Base-by-base conservation (phyloP, 192 early-diverging fungal genomes). In the Linnemannia schmuckeri region DNA sequence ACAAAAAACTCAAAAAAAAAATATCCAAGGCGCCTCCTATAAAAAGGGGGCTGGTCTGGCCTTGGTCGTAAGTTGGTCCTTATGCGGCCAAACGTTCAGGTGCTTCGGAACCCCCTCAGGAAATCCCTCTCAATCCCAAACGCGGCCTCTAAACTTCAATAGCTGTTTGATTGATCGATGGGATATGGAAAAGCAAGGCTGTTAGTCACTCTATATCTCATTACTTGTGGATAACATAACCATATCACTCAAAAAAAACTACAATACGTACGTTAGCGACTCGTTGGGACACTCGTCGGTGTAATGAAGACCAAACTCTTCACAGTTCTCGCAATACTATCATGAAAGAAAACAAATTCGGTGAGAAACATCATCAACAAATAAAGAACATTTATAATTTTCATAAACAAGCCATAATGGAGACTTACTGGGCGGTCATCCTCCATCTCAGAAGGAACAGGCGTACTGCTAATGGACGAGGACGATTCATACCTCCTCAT, bases 271-370 rank as follows among this genome's bases (percentile, higher is more conserved):
- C 85, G 80, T 87, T n/a, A 81, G 57, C 18, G 79, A 77, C 22
- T 87, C 85, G 44, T 95, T 93, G 37, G 94, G 95, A 77, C 94
- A 96, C 38, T 94, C 89, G 20, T 92, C 90, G 2, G 94, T 96
- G 81, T 91, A 91, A 71, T 96, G 94, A 44, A 88, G 86, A 18
- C 88, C 92, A 89, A 92, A 92, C 66, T 91, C 91, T 78, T 96
- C 95, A 84, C 95, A 96, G 81, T 95, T 94, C 73, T 95, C 94
- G 82, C 95, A 96, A 75, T 94, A 96, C 85, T 93, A 86, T 74
- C 9, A 20, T 70, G 76, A 54, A 24, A 27, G n/a, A 2, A 46
- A 38, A 8, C 0, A 41, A 35, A n/a, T 41, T 38, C 4, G 8
- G 44, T 24, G 13, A 79, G 40, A 79, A 74, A 37, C 30, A n/a